phyloP scores from a whole-genome alignment of 768 basidiomycete genomes.

The Suillus tomentosus region DNA sequence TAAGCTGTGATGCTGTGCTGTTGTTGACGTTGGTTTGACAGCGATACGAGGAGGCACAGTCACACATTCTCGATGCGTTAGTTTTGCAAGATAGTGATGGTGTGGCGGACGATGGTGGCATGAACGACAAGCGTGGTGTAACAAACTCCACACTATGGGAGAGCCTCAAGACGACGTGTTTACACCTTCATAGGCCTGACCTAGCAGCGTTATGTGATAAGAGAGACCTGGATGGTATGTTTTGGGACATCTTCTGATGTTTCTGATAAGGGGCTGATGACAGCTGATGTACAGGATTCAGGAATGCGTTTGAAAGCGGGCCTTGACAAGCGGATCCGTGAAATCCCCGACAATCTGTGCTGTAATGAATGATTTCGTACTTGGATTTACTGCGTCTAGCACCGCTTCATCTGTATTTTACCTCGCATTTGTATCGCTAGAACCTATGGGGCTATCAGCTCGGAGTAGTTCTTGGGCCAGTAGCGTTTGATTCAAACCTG shows the following conservation, averaged over 20 bases:
- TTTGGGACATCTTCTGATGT: neutral
- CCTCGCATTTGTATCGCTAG: neutral
- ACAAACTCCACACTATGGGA: conserved; percentile 85
- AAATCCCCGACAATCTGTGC: too few relatives aligned
- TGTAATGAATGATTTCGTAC: neutral
- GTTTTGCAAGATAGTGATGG: conserved; percentile 87
- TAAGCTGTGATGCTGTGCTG: conserved; percentile 7
- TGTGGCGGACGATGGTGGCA: conserved; percentile 45
- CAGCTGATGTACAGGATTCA: conserved; percentile 13
- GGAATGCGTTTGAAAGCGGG: conserved; percentile 9
- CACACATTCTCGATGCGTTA: conserved; percentile 86
- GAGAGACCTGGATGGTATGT: conserved; percentile 67
- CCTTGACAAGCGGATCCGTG: conserved; percentile 1
- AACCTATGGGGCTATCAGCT: conserved; percentile 3
- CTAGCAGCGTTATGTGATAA: conserved; percentile 72
- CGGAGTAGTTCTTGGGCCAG: neutral
- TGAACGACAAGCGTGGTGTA: conserved; percentile 64
- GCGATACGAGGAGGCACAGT: conserved; percentile 86
- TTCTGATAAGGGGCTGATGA: conserved; percentile 4
- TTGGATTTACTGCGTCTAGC: neutral
- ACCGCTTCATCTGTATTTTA: conserved; percentile 9
- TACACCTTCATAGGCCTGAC: conserved; percentile 80
- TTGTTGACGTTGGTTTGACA: conserved; percentile 29
- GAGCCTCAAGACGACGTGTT: conserved; percentile 77
- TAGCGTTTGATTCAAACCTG: conserved; percentile 12